Evolutionary conservation across 2,329 filamentous ascomycete genomes (phyloP).

Genomic region (Arthroderma uncinatum): DNA sequence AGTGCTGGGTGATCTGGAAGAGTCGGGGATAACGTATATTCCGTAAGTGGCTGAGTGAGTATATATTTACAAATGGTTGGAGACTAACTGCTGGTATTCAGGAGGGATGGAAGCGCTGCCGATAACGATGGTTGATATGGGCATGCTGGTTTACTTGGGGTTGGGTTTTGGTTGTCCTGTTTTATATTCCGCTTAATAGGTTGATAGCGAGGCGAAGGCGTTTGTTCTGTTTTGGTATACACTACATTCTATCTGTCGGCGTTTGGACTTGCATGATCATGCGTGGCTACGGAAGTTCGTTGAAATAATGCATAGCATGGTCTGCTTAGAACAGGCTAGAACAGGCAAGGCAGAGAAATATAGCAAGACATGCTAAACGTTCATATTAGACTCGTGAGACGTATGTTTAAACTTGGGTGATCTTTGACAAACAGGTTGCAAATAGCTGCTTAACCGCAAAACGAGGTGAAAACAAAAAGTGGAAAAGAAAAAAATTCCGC

Average conservation of each 20-base stretch:
- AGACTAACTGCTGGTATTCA: constrained; percentile 14
- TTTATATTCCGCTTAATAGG: not conserved
- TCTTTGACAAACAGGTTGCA: not conserved
- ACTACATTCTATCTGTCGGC: not conserved
- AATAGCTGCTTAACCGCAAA: not conserved
- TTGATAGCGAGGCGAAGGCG: not conserved
- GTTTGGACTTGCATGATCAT: not conserved
- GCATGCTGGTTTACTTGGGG: not conserved
- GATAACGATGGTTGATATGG: constrained; percentile 32
- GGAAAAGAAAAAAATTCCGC: not conserved
- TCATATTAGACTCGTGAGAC: not conserved
- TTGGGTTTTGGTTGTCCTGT: not conserved
- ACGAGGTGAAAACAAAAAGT: not conserved
- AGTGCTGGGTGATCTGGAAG: constrained; percentile 45
- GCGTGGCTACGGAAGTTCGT: no score
- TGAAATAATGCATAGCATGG: not conserved
- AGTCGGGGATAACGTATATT: constrained; percentile 50
- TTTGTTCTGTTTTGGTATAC: not conserved
- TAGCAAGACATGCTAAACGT: not conserved
- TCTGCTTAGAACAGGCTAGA: not conserved
- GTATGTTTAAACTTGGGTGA: not conserved
- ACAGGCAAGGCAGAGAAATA: not conserved
- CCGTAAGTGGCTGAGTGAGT: constrained; percentile 34
- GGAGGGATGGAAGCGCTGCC: constrained; percentile 37
- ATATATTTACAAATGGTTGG: not conserved